Percentiles rank a stretch among this genome's conserved stretches.
Evolutionary conservation across 1,139 yeast genomes (phyloP).

Genomic region (Yamadazyma siamensis): DNA sequence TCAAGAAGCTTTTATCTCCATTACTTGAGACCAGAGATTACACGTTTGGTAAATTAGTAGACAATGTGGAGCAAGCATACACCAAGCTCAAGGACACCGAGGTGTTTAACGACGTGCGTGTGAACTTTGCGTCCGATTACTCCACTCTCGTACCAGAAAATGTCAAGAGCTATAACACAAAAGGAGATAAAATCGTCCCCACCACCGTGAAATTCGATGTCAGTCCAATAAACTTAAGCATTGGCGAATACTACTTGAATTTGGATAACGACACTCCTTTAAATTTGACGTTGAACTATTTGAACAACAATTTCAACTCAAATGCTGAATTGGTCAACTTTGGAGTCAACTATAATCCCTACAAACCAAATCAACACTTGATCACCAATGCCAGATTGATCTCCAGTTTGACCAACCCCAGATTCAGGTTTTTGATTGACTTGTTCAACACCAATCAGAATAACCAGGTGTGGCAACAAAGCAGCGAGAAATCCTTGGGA

Average conservation of each 20-base stretch:
- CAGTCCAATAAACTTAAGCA: slow-evolving; percentile 29
- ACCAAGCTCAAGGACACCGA: slow-evolving; percentile 36
- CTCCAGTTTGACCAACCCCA: slow-evolving; percentile 39
- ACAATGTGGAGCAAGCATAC: slow-evolving; percentile 22
- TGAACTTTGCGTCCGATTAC: slow-evolving; percentile 34
- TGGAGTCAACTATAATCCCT: slow-evolving; percentile 45
- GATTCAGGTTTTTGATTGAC: slow-evolving; percentile 36
- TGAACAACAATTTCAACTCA: slow-evolving; percentile 42
- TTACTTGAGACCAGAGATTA: slow-evolving; percentile 41
- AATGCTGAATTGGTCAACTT: slow-evolving; percentile 42
- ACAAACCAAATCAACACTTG: slow-evolving; percentile 44
- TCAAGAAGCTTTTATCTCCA: slow-evolving; percentile 44
- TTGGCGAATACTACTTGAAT: slow-evolving; percentile 34
- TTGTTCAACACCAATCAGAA: slow-evolving; percentile 35
- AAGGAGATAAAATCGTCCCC: slow-evolving; percentile 32
- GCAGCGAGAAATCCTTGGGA: slow-evolving; percentile 30
- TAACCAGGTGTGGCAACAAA: slow-evolving; percentile 39
- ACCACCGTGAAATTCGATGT: slow-evolving; percentile 40
- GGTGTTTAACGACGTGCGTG: slow-evolving; percentile 39
- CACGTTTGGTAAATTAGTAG: slow-evolving; percentile 41
- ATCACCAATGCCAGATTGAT: slow-evolving; percentile 31
- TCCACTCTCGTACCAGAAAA: slow-evolving; percentile 23
- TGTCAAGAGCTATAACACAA: slow-evolving; percentile 23
- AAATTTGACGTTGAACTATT: slow-evolving; percentile 37
- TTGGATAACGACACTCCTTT: slow-evolving; percentile 40